phyloP scores from a whole-genome alignment of 495 filamentous ascomycete species.

The Filosporella fistucella region DNA sequence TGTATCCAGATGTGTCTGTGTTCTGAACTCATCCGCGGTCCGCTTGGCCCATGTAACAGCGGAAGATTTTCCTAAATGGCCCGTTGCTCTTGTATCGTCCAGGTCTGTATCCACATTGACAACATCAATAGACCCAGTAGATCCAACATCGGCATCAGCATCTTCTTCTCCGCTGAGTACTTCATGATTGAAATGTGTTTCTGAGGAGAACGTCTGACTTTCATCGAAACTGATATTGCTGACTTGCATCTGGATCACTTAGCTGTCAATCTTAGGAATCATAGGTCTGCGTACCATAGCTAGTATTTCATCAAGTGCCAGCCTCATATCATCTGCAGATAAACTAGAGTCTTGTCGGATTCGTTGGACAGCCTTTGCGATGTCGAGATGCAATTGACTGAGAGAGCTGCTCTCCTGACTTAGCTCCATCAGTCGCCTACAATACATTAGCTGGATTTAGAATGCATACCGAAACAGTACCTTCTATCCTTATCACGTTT shows the following conservation, averaged over 20 bases:
- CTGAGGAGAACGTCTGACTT: no score
- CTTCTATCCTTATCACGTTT: constrained; percentile 50
- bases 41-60: constrained; percentile 56
- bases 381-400: constrained; percentile 33
- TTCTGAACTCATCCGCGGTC: constrained; percentile 23
- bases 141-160: constrained; percentile 51
- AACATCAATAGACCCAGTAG: constrained; percentile 53
- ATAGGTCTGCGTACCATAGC: constrained; percentile 11
- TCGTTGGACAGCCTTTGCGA: constrained; percentile 32
- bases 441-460: constrained; percentile 33
- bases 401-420: constrained; percentile 31
- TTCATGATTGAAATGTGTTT: background rate
- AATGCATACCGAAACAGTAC: constrained; percentile 22
- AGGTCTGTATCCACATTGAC: constrained; percentile 59
- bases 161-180: constrained; percentile 25
- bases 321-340: constrained; percentile 34
- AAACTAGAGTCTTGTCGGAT: constrained; percentile 14
- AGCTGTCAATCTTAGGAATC: background rate
- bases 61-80: constrained; percentile 58
- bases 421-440: constrained; percentile 37
- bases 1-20: constrained; percentile 5
- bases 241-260: no score
- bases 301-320: constrained; percentile 20
- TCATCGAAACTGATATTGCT: no score
- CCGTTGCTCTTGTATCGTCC: constrained; percentile 40